A percentile compares a stretch with the other conserved stretches of the same genome.
These are phyloP conservation scores for Ulmus americana DNA, from an alignment of 331 rosid genomes.

Conservation along the genomic window DNA sequence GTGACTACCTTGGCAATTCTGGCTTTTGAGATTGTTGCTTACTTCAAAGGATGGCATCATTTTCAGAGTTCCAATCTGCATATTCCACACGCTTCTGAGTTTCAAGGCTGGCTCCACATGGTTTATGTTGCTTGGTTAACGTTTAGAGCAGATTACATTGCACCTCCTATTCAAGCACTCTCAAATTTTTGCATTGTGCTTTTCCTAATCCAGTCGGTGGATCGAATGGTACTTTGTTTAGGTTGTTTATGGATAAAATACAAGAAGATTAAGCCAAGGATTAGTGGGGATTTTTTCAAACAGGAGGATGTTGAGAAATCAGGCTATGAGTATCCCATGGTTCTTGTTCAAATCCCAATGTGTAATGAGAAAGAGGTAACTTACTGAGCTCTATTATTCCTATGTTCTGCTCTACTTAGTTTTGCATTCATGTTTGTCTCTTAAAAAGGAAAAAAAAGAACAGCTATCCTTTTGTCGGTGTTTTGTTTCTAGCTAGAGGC, in stretches of 20 bases:
- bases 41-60: conserved; percentile 78
- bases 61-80: conserved; percentile 57
- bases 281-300: conserved; percentile 45
- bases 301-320: conserved; percentile 60
- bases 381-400: conserved; percentile 13
- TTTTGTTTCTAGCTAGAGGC: conserved; percentile 10
- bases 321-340: conserved; percentile 62
- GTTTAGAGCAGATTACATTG: conserved; percentile 72
- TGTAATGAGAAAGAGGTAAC: conserved; percentile 90
- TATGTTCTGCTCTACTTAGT: neutral
- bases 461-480: neutral
- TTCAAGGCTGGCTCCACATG: conserved; percentile 57
- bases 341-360: conserved; percentile 93
- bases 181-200: conserved; percentile 72
- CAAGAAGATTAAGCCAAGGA: conserved; percentile 64
- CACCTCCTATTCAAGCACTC: conserved; percentile 72
- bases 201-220: conserved; percentile 79
- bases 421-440: neutral
- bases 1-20: conserved; percentile 56
- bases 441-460: neutral
- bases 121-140: conserved; percentile 71
- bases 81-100: conserved; percentile 63
- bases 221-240: conserved; percentile 70
- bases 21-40: conserved; percentile 69
- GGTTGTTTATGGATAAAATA: conserved; percentile 88